Base-by-base conservation (phyloP, 768 basidiomycete genomes). In the Boletus insuetus region DNA sequence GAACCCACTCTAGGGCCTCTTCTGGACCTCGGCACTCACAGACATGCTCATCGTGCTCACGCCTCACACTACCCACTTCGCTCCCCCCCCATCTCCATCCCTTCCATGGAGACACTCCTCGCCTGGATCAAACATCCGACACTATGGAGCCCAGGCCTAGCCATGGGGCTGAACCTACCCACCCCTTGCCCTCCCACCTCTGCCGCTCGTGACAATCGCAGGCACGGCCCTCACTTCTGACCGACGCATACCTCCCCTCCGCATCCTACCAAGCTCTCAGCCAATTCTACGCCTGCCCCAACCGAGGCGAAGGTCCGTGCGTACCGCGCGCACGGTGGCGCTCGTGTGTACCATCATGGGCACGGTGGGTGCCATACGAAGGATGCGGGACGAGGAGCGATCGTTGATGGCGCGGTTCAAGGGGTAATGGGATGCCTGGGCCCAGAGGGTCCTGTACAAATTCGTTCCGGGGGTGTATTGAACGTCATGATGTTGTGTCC, bases 401-500 rank as follows among this genome's bases (percentile, higher is more conserved):
- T 31, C 41, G 13, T 43, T 65, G 37, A 60, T 17, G 10, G 42
- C 24, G 9, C 56, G 55, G 45, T 65, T 65, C 52, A 55, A 54
- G 26, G 50, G n/a, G 12, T 54, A 65, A 32, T 65, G 64, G 63
- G 64, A 55, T 26, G 59, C 63, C 1, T 84, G 79, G 79, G 75
- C 75, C 9, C 55, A 55, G 43, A 66, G 56, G 38, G 82, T 83
- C 12, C 77, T 72, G 10, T 81, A 77, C 52, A 80, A 64, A 51
- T 65, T 84, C 31, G 58, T 83, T 45, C 82, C 82, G 20, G 72
- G 77, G 31, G 39, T 83, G 14, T 77, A 76, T 62, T 82, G 59
- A 62, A 6, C n/a, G 43, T 22, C 24, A 26, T 26, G 24, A 2
- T 4, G 4, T 24, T n/a, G n/a, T n/a, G n/a, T n/a, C n/a, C n/a